Conservation (phyloP, 768 basidiomycete species). For the Sporobolomyces phaffii region DNA sequence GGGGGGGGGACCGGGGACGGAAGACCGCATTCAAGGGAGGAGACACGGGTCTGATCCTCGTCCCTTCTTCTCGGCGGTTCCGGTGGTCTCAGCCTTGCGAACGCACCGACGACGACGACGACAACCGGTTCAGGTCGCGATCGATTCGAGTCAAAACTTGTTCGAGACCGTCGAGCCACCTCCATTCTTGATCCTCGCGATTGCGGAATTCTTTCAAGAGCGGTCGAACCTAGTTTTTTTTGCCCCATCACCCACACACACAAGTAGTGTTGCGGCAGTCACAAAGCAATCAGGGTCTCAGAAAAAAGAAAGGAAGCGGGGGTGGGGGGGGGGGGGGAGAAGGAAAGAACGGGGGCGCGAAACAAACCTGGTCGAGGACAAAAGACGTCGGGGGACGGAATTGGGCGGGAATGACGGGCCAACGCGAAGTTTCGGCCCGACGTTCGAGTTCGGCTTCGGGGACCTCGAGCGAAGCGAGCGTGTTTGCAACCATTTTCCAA, state of each 20-base stretch:
- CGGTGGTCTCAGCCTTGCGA: too few species aligned
- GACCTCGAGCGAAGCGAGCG: constrained; percentile 6
- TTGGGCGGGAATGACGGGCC: neutral
- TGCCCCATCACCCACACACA: too few species aligned
- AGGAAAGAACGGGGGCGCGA: neutral
- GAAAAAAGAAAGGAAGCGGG: too few species aligned
- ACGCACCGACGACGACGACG: neutral
- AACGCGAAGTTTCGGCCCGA: neutral
- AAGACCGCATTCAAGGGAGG: too few species aligned
- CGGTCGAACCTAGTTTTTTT: constrained; percentile 23
- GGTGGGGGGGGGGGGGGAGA: too few species aligned
- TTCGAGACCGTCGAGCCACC: constrained; percentile 12
- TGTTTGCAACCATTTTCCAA: constrained; percentile 26
- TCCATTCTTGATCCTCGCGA: constrained; percentile 4
- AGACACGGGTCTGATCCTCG: too few species aligned
- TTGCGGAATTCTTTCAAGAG: neutral
- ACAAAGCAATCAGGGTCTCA: too few species aligned
- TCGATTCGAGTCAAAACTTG: neutral
- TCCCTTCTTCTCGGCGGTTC: too few species aligned
- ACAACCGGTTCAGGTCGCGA: neutral
- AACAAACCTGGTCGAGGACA: constrained; percentile 2
- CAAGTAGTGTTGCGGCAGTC: too few species aligned
- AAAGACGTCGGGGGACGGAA: neutral
- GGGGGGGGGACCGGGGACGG: too few species aligned
- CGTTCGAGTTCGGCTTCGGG: neutral